Percentiles rank a stretch among this genome's conserved stretches.
Evolutionary conservation across 1,284 basidiomycete genomes (phyloP).

Genomic region (Boletellus deceptivus): DNA sequence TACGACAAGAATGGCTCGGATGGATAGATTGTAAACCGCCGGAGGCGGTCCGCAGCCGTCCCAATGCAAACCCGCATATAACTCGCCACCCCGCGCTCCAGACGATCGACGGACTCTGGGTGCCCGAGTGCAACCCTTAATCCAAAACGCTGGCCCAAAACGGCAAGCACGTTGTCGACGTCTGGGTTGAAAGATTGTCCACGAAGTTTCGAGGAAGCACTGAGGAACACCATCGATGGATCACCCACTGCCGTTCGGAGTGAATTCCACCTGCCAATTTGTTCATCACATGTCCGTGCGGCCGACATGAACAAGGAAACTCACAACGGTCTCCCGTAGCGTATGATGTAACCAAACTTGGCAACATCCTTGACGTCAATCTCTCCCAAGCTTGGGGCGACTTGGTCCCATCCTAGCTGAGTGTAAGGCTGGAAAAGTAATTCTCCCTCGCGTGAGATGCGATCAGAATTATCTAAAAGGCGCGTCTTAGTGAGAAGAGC

Average conservation of each 20-base stretch:
- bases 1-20: slow-evolving; percentile 13
- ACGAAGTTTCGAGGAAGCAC: not conserved
- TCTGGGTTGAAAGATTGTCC: not conserved
- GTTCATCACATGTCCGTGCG: not conserved
- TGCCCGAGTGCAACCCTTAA: slow-evolving; percentile 8
- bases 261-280: slow-evolving; percentile 1
- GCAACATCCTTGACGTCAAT: not conserved
- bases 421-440: slow-evolving; percentile 4
- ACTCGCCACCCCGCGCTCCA: slow-evolving; percentile 8
- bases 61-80: slow-evolving; percentile 4
- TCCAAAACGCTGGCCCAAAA: slow-evolving; percentile 11
- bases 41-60: slow-evolving; percentile 3
- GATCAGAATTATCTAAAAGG: slow-evolving; percentile 3
- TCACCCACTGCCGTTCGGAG: not conserved
- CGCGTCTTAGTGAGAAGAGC: not conserved
- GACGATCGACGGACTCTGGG: slow-evolving; percentile 1
- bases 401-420: slow-evolving; percentile 2
- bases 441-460: not conserved
- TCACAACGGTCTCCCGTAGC: not conserved
- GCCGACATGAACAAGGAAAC: too few relatives aligned
- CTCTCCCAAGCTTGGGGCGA: not conserved
- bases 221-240: not conserved
- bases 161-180: not conserved
- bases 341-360: not conserved
- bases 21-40: slow-evolving; percentile 9